phyloP scores from a whole-genome alignment of 768 basidiomycete species.

The Daedaleopsis nitida region DNA sequence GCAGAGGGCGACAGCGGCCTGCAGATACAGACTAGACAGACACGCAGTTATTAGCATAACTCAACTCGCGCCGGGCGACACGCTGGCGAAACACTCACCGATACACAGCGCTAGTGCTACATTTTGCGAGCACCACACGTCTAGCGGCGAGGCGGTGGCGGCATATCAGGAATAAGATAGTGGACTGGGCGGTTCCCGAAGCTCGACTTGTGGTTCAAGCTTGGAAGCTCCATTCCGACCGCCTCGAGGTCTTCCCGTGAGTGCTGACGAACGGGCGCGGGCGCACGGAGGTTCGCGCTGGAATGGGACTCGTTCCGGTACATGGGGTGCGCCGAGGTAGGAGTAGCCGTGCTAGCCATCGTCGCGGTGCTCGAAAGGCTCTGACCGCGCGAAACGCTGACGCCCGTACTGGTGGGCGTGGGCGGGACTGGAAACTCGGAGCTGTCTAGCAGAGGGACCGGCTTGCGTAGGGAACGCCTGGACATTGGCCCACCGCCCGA shows the following conservation, averaged over 20 bases:
- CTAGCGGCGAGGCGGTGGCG: constrained; percentile 13
- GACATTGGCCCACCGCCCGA: constrained; percentile 11
- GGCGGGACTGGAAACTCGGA: constrained; percentile 4
- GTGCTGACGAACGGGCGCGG: constrained; percentile 10
- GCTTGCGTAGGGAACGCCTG: constrained; percentile 23
- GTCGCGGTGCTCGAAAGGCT: neutral
- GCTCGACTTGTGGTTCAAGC: constrained; percentile 33
- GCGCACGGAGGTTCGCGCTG: constrained; percentile 19
- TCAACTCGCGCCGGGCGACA: neutral
- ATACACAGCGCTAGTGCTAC: constrained; percentile 11
- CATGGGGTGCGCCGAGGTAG: constrained; percentile 6
- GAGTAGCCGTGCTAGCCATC: neutral
- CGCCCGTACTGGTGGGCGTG: neutral
- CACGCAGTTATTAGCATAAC: neutral
- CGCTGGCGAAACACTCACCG: constrained; percentile 3
- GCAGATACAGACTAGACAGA: constrained; percentile 6
- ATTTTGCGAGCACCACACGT: constrained; percentile 11
- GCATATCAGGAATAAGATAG: constrained; percentile 32
- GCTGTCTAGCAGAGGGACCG: constrained; percentile 23
- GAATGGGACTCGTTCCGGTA: constrained; percentile 13
- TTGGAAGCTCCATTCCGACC: constrained; percentile 18
- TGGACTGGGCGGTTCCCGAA: constrained; percentile 33
- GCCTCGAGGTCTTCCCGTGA: constrained; percentile 27
- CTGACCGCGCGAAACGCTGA: constrained; percentile 1
- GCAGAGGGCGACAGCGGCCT: constrained; percentile 5